Evolutionary conservation across 306 rosid genomes (phyloP).

Genomic region (Pyrus betulifolia): DNA sequence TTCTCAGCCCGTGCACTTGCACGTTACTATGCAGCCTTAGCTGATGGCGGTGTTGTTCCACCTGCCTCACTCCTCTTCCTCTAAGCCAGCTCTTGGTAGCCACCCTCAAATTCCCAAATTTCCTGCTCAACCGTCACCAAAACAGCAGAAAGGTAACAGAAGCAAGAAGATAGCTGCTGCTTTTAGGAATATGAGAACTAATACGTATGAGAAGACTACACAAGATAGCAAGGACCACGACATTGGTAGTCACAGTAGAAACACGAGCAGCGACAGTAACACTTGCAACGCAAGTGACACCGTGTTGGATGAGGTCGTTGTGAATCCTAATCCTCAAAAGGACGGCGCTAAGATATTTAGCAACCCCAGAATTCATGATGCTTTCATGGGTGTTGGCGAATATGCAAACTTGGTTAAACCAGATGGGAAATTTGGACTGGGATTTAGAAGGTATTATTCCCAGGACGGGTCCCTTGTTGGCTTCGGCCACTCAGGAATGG

Average conservation of each 20-base stretch:
- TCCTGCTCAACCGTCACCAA: constrained; percentile 27
- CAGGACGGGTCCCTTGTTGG: constrained; percentile 54
- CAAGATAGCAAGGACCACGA: background rate
- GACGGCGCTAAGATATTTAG: constrained; percentile 31
- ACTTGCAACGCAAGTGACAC: constrained; percentile 5
- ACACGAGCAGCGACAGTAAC: constrained; percentile 10
- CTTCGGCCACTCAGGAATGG: constrained; percentile 97
- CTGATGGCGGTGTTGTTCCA: constrained; percentile 72
- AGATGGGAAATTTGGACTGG: constrained; percentile 63
- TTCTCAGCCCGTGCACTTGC: constrained; percentile 96
- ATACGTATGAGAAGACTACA: constrained; percentile 18
- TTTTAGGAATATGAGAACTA: background rate
- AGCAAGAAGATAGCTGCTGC: constrained; percentile 22
- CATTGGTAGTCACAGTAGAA: constrained; percentile 7
- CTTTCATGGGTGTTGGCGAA: constrained; percentile 69
- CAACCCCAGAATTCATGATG: constrained; percentile 69
- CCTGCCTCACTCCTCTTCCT: constrained; percentile 65
- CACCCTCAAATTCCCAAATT: constrained; percentile 79
- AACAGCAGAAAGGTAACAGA: constrained; percentile 28
- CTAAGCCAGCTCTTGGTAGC: constrained; percentile 79
- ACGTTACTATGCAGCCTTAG: constrained; percentile 88
- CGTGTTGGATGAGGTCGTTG: background rate
- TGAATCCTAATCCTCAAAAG: constrained; percentile 10
- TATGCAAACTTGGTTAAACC: constrained; percentile 46
- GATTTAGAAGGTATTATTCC: constrained; percentile 57